Evolutionary conservation across 1,139 yeast genomes (phyloP), one percentile per base, ranked within the genome.

Genomic region (Zygotorulaspora mrakii): DNA sequence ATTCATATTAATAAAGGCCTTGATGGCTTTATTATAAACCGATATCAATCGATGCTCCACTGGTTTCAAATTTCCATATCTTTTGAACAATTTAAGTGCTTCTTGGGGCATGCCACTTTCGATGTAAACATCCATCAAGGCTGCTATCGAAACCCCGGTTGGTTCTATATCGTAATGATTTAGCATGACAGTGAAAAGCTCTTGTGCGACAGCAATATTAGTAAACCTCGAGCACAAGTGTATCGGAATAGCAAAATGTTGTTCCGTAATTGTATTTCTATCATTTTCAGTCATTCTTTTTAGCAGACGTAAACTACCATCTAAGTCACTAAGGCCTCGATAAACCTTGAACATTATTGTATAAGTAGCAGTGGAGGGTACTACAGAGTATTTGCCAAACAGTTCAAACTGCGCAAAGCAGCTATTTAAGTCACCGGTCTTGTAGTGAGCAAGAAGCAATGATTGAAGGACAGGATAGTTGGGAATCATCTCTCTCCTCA

Each of bases 401-500:
- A 65, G 61, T 20, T 68, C 62, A 47, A 70, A 76, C 51, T 69
- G 65, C 24, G 58, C 53, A 20, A 67, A 55, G 5, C 75, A 82
- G 14, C 69, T 73, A 0, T 64, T 60, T 18, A 68, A 57, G 35
- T 81, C 73, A 17, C 76, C 73, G 6, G 67, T 56, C 28, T 66
- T 66, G 11, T 76, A 62, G 39, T 74, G 64, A 3, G 75, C 66
- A 29, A 66, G 64, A 46, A 84, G 70, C 28, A 83, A 53, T 0
- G 80, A 69, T 20, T 68, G 66, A 36, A 73, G 62, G 1, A 82
- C 70, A 4, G 66, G 57, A 11, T 71, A 65, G 4, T 69, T 68
- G 1, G 87, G 84, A 3, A 47, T 50, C 50, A 78, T 64, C 0
- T 71, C 68, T 42, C 82, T 67, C 42, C 67, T 62, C 10, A 66